phyloP scores from a whole-genome alignment of 2,329 filamentous ascomycete species.

The Pseudocercospora eumusae region DNA sequence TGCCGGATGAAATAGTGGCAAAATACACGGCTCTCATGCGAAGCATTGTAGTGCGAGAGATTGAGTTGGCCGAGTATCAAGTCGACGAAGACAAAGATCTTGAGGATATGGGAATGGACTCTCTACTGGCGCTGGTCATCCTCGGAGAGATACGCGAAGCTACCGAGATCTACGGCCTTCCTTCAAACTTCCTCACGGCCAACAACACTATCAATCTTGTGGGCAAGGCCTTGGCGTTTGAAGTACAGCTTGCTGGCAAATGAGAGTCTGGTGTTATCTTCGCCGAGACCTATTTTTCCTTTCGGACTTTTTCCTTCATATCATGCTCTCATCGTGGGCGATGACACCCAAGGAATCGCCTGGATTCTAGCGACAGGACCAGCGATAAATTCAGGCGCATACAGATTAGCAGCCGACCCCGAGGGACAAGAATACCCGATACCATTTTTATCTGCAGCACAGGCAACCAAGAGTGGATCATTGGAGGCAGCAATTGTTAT shows the following conservation, averaged over 20 bases:
- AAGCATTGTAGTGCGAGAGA: slow-evolving; percentile 3
- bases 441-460: not conserved
- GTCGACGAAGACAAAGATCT: slow-evolving; percentile 7
- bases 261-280: not conserved
- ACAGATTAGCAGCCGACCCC: not conserved
- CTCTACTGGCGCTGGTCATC: slow-evolving; percentile 4
- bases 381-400: not conserved
- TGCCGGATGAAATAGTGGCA: not conserved
- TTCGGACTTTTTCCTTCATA: not conserved
- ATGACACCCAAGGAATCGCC: not conserved
- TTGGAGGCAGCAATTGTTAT: not conserved
- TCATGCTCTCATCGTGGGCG: not conserved
- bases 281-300: not conserved
- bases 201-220: slow-evolving; percentile 4
- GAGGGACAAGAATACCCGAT: not conserved
- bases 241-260: slow-evolving; percentile 4
- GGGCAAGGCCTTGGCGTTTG: not conserved
- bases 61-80: slow-evolving; percentile 1
- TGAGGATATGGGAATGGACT: slow-evolving; percentile 10
- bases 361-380: not conserved
- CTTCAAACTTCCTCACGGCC: slow-evolving; percentile 3
- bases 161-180: slow-evolving; percentile 5
- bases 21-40: slow-evolving; percentile 2
- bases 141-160: slow-evolving; percentile 8
- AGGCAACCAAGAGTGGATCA: not conserved